phyloP scores from a whole-genome alignment of 768 basidiomycete species.

The Pleurotus cornucopiae region DNA sequence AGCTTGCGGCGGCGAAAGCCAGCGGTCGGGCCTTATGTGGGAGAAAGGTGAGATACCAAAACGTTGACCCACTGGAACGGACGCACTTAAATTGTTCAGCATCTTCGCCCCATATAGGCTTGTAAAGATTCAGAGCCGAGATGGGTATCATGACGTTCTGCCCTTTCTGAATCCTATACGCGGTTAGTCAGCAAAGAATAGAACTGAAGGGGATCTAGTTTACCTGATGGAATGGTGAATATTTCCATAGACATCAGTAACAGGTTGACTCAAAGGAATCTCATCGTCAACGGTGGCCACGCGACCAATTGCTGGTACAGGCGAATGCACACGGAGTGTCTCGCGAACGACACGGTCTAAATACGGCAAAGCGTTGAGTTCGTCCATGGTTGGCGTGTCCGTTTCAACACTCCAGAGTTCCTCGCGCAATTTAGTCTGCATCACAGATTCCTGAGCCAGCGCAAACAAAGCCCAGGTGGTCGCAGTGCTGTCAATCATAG shows the following conservation, averaged over 20 bases:
- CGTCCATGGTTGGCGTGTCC: constrained; percentile 47
- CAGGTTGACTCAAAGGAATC: constrained; percentile 33
- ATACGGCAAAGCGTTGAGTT: constrained; percentile 47
- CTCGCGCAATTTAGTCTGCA: constrained; percentile 41
- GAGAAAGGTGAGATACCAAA: background rate
- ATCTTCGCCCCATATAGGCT: constrained; percentile 43
- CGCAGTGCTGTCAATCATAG: constrained; percentile 17
- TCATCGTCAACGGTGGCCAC: constrained; percentile 33
- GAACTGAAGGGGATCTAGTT: background rate
- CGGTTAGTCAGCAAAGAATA: background rate
- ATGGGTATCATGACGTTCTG: constrained; percentile 33
- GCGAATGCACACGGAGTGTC: constrained; percentile 38
- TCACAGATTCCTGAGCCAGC: constrained; percentile 30
- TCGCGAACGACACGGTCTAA: constrained; percentile 48
- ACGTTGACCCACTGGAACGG: background rate
- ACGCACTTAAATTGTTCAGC: constrained; percentile 38
- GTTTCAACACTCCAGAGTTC: constrained; percentile 37
- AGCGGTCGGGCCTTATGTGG: constrained; percentile 39
- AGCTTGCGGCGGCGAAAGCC: constrained; percentile 29
- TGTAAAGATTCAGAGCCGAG: constrained; percentile 31
- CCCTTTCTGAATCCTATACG: constrained; percentile 22
- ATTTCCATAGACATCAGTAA: constrained; percentile 28
- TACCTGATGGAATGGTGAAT: constrained; percentile 26
- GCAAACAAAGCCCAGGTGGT: constrained; percentile 43
- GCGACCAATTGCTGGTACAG: constrained; percentile 29